A percentile compares a stretch with the other conserved stretches of the same genome.
phyloP scores from a whole-genome alignment of 169 alveolate genomes.

The Plasmodium sp. region DNA sequence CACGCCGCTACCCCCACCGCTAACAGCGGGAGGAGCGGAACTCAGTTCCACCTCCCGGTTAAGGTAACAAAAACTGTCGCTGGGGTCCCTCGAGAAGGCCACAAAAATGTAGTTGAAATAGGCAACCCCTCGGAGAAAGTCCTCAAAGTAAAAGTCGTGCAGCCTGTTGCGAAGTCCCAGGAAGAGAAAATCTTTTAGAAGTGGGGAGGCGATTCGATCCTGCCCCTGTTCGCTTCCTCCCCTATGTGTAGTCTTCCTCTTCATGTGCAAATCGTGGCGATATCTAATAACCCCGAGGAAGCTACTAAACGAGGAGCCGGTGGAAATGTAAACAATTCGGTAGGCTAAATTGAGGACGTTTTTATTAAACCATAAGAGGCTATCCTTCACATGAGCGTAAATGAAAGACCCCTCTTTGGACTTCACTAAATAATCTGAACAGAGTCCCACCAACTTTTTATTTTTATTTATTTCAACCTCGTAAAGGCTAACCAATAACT shows the following conservation, averaged over 20 bases:
- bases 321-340: slow-evolving; percentile 51
- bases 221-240: not conserved
- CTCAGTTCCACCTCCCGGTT: not conserved
- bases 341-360: slow-evolving; percentile 35
- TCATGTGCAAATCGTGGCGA: slow-evolving; percentile 9
- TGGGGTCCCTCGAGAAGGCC: slow-evolving; percentile 33
- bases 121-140: not conserved
- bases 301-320: slow-evolving; percentile 69
- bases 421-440: slow-evolving; percentile 54
- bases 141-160: slow-evolving; percentile 41
- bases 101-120: slow-evolving; percentile 35
- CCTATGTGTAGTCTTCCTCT: not conserved
- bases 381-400: slow-evolving; percentile 39
- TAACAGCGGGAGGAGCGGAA: not conserved
- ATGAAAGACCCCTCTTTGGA: slow-evolving; percentile 36
- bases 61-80: not conserved
- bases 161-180: slow-evolving; percentile 42
- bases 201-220: not conserved
- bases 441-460: slow-evolving; percentile 54
- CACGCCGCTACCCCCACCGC: not conserved
- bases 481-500: slow-evolving; percentile 52
- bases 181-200: slow-evolving; percentile 23
- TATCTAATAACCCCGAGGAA: slow-evolving; percentile 17
- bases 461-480: slow-evolving; percentile 27
- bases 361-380: slow-evolving; percentile 39